A percentile compares a stretch with the other conserved stretches of the same genome.
These are phyloP conservation scores for Panicum virgatum DNA, from an alignment of 202 grass and related monocot species.

Conservation along the genomic window DNA sequence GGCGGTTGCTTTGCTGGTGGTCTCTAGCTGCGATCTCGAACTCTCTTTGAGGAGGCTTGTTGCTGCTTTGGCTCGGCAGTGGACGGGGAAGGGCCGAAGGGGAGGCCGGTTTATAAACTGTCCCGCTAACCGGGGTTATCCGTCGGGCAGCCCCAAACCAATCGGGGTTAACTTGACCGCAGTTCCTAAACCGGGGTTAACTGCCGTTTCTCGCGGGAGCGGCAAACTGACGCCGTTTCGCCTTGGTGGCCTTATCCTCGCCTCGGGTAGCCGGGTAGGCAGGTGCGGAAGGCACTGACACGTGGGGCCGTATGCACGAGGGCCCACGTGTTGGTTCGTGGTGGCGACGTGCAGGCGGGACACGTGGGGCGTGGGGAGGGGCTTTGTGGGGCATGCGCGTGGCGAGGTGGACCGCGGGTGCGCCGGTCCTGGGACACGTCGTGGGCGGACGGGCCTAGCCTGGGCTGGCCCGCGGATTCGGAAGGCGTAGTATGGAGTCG, in stretches of 20 bases:
- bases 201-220: background rate
- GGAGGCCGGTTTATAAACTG: conserved; percentile 41
- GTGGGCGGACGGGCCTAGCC: background rate
- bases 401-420: conserved; percentile 27
- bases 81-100: too few species aligned
- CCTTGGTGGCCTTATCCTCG: background rate
- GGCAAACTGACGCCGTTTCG: conserved; percentile 38
- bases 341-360: background rate
- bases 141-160: background rate
- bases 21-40: background rate
- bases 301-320: background rate
- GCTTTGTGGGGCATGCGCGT: background rate
- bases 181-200: too few species aligned
- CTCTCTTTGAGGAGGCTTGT: background rate
- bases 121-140: background rate
- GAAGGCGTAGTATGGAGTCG: background rate
- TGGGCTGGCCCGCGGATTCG: background rate
- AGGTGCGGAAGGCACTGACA: background rate
- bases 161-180: background rate
- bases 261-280: too few species aligned
- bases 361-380: conserved; percentile 32
- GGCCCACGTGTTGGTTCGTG: background rate
- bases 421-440: conserved; percentile 32
- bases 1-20: background rate
- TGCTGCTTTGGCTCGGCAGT: too few species aligned